phyloP scores from a whole-genome alignment of 1,139 yeast species.

The Taphrina sp. region DNA sequence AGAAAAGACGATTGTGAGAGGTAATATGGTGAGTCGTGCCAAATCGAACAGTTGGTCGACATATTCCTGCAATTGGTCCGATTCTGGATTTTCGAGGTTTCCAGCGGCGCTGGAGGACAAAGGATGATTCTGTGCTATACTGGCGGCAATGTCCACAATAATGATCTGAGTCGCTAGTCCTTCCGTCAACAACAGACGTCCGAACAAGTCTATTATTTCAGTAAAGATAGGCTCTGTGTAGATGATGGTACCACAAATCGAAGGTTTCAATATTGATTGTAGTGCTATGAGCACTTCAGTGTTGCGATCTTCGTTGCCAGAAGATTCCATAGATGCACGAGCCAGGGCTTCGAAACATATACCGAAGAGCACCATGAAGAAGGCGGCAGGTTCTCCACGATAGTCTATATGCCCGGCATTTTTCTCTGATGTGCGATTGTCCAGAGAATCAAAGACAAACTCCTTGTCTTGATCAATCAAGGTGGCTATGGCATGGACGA shows the following conservation, averaged over 20 bases:
- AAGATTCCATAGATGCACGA: slow-evolving; percentile 39
- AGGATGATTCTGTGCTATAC: slow-evolving; percentile 43
- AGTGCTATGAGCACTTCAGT: slow-evolving; percentile 56
- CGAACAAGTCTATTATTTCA: slow-evolving; percentile 74
- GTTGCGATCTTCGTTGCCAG: slow-evolving; percentile 39
- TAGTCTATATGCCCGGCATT: slow-evolving; percentile 41
- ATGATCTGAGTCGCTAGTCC: slow-evolving; percentile 35
- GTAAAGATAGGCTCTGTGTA: slow-evolving; percentile 69
- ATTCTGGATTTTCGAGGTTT: slow-evolving; percentile 33
- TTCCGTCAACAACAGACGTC: slow-evolving; percentile 63
- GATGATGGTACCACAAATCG: slow-evolving; percentile 58
- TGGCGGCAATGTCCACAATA: slow-evolving; percentile 35
- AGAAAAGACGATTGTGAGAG: slow-evolving; percentile 65
- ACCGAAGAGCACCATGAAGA: slow-evolving; percentile 77
- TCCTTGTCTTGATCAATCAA: slow-evolving; percentile 56
- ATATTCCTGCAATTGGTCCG: slow-evolving; percentile 51
- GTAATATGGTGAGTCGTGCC: slow-evolving; percentile 66
- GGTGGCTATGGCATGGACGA: slow-evolving; percentile 72
- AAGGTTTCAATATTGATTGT: slow-evolving; percentile 57
- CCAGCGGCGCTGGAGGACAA: slow-evolving; percentile 36
- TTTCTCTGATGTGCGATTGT: slow-evolving; percentile 39
- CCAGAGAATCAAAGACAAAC: slow-evolving; percentile 50
- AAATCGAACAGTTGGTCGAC: slow-evolving; percentile 82
- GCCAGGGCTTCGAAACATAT: slow-evolving; percentile 74
- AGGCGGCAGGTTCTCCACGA: slow-evolving; percentile 64